phyloP scores from a whole-genome alignment of 225 moss, liverwort and hornwort genomes.

The Neckera pumila region DNA sequence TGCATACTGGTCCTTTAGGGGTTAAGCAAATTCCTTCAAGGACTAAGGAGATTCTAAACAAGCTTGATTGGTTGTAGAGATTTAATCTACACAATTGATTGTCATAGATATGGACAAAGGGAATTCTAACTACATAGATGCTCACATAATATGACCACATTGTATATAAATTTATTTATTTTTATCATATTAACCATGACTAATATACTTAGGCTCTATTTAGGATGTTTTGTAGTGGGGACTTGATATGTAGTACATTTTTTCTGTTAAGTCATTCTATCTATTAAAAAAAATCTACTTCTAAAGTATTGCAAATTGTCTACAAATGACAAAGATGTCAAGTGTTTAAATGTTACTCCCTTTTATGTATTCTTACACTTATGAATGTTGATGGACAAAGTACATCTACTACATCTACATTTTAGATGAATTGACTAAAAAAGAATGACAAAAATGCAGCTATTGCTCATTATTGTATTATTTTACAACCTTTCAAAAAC shows the following conservation, averaged over 20 bases:
- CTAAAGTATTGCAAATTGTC: too few species aligned
- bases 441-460: background rate
- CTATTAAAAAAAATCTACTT: background rate
- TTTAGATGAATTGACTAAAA: background rate
- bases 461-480: background rate
- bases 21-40: background rate
- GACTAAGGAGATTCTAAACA: background rate
- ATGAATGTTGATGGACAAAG: background rate
- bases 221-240: background rate
- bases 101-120: background rate
- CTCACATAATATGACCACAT: background rate
- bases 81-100: background rate
- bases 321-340: background rate
- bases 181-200: background rate
- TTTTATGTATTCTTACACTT: background rate
- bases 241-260: too few species aligned
- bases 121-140: background rate
- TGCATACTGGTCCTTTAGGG: too few species aligned
- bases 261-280: background rate
- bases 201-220: background rate
- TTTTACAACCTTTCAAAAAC: background rate
- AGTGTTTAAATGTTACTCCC: background rate
- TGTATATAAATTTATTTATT: background rate
- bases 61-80: background rate
- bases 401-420: too few species aligned